Evolutionary conservation across 2,329 filamentous ascomycete species (phyloP).

Genomic region (Rasamsonia emersonii): DNA sequence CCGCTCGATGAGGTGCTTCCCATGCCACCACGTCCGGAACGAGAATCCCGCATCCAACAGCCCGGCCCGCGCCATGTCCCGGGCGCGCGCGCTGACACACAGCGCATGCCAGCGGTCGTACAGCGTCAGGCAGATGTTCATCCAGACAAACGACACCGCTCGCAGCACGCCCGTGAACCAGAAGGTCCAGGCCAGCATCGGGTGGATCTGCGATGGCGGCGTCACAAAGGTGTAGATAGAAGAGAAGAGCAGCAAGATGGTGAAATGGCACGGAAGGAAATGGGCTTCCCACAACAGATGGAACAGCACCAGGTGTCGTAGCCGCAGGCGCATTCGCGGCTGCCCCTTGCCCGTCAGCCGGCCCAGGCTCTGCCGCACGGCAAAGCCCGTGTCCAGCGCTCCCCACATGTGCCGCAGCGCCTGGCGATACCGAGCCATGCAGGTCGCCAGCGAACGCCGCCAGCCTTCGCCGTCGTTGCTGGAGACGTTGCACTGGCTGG

Average conservation of each 20-base stretch:
- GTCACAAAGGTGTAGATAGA: constrained; percentile 50
- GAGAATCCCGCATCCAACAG: constrained; percentile 56
- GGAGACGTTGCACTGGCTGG: constrained; percentile 65
- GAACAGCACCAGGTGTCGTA: constrained; percentile 44
- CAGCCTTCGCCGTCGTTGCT: constrained; percentile 49
- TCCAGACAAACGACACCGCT: constrained; percentile 52
- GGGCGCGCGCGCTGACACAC: constrained; percentile 52
- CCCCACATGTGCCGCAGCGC: constrained; percentile 68
- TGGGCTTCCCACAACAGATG: constrained; percentile 64
- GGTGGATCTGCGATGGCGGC: constrained; percentile 45
- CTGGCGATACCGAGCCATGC: constrained; percentile 61
- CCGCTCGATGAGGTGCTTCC: constrained; percentile 55
- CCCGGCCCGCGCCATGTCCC: constrained; percentile 58
- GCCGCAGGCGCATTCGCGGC: constrained; percentile 25
- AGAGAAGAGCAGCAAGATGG: constrained; percentile 53
- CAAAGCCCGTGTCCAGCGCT: constrained; percentile 58
- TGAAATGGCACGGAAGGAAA: constrained; percentile 60
- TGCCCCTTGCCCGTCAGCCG: constrained; percentile 1
- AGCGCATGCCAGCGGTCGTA: constrained; percentile 61
- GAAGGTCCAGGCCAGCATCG: constrained; percentile 51
- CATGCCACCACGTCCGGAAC: constrained; percentile 46
- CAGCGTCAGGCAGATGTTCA: constrained; percentile 55
- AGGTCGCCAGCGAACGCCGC: constrained; percentile 39
- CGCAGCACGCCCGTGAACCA: constrained; percentile 52
- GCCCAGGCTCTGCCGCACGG: constrained; percentile 37